Conservation (phyloP, 257 asterid genomes). For the Solanum chilense region DNA sequence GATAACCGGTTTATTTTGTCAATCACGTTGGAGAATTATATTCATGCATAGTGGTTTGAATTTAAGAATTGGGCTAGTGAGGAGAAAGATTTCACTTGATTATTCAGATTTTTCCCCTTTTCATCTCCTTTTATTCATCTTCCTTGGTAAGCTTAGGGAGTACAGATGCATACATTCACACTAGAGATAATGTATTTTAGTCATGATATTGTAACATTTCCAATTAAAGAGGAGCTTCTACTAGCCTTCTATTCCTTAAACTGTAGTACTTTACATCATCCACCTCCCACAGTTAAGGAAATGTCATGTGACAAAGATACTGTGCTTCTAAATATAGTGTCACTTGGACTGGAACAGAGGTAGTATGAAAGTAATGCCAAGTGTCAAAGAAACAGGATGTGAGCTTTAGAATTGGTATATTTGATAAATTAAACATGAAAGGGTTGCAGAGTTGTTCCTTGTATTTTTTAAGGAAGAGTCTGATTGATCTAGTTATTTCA, state of each 20-base stretch:
- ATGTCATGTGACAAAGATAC: background rate
- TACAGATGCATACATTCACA: background rate
- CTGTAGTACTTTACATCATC: background rate
- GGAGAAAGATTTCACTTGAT: background rate
- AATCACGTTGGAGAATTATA: background rate
- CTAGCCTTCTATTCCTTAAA: background rate
- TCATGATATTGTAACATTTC: background rate
- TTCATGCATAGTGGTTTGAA: background rate
- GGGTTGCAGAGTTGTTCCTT: background rate
- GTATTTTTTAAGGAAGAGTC: background rate
- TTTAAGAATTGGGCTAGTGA: background rate
- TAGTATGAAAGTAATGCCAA: background rate
- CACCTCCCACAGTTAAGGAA: background rate
- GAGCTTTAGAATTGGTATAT: background rate
- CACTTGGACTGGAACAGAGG: background rate
- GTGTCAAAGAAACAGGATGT: background rate
- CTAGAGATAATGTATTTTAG: background rate
- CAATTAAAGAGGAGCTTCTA: background rate
- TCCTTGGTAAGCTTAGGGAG: background rate
- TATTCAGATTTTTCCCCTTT: background rate
- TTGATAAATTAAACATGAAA: background rate
- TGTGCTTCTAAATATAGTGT: background rate
- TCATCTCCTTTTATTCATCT: background rate
- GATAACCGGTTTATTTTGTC: background rate
- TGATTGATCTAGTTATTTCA: background rate